These are phyloP conservation scores for Allomyces macrogynus DNA, from an alignment of 192 early-diverging fungal genomes.

Conservation along the genomic window DNA sequence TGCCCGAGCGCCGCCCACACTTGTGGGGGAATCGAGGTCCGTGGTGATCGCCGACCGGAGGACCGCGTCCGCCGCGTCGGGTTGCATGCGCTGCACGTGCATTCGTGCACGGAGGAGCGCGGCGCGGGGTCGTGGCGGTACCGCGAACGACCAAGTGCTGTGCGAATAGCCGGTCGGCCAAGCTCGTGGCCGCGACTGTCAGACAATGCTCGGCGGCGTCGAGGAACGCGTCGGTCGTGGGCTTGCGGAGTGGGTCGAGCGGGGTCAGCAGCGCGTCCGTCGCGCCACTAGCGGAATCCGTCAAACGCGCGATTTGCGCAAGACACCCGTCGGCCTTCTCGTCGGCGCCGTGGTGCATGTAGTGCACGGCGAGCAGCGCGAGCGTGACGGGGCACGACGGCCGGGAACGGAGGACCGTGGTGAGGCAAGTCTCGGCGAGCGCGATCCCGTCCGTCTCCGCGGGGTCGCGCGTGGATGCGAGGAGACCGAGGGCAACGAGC, in stretches of 20 bases:
- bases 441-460: background rate
- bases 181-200: background rate
- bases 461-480: background rate
- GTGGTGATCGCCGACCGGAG: background rate
- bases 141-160: background rate
- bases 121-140: background rate
- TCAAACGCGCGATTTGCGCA: background rate
- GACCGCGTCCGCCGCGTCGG: background rate
- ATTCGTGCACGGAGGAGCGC: background rate
- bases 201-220: background rate
- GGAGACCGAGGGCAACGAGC: background rate
- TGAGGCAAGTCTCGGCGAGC: background rate
- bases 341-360: background rate
- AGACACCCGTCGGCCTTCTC: background rate
- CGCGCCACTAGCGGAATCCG: background rate
- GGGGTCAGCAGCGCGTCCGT: background rate
- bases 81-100: background rate
- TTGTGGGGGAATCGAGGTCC: background rate
- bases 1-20: background rate
- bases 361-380: background rate
- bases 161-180: background rate
- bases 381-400: background rate
- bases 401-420: background rate
- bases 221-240: too few relatives aligned
- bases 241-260: background rate